Base-by-base conservation (phyloP, 257 asterid genomes). In the Solanum stenotomum region DNA sequence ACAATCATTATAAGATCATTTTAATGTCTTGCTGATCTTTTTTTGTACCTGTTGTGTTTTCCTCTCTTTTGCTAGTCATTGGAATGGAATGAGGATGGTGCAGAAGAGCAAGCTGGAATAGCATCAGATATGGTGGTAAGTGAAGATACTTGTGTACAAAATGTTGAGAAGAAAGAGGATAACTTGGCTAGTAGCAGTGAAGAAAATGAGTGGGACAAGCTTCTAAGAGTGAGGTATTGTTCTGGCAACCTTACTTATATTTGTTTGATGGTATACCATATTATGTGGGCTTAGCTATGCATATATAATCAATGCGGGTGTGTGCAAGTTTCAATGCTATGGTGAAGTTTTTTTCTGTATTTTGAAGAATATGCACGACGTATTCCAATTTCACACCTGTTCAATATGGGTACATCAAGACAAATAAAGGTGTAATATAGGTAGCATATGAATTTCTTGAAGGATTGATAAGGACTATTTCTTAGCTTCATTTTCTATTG, bases 121-220 rank as follows among this genome's bases (percentile, higher is more conserved):
- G 91, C 87, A 86, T 85, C 95, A 35, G 91, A 87, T 90, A 88
- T 95, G 61, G 59, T 83, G 78, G 91, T 89, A 85, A 86, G 89
- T 68, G 91, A 91, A 88, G 98, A 93, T 49, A n/a, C 90, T 27
- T 82, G 89, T 91, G 93, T 89, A 78, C 93, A 89, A 61, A 88
- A 65, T 90, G 88, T 89, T 72, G 99, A 94, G 85, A 95, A 92
- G 91, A 95, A 96, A 91, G 94, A 89, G 86, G 95, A 91, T 85
- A 91, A 89, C 87, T 83, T 88, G 88, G 90, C 67, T 87, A 92
- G 90, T 74, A 63, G 84, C 83, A 90, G 87, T 90, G 98, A 96
- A 93, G 98, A 94, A 90, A 96, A 89, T 87, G 99, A 96, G 89
- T 97, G 99, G 99, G 99, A 97, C 91, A 95, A 93, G 92, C 99